Evolutionary conservation across 1,139 yeast species (phyloP).

Genomic region (Hemisphaericaspora lyxosophila): DNA sequence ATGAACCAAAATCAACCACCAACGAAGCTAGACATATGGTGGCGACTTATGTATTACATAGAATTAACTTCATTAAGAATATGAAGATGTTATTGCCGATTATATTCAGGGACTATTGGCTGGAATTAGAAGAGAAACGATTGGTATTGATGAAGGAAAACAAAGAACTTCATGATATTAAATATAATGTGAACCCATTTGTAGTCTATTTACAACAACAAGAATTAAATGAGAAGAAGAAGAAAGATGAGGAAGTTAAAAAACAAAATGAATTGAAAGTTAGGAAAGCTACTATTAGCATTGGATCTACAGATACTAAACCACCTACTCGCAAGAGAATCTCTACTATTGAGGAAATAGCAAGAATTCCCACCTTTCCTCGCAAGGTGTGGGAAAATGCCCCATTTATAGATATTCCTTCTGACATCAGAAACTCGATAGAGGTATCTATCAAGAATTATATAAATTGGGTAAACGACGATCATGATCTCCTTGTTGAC

Average conservation of each 20-base stretch:
- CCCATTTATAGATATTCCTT: slow-evolving; percentile 50
- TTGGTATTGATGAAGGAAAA: slow-evolving; percentile 43
- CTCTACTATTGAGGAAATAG: neutral
- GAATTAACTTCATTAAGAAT: slow-evolving; percentile 78
- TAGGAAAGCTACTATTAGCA: slow-evolving; percentile 43
- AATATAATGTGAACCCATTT: slow-evolving; percentile 75
- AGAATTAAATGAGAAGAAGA: slow-evolving; percentile 39
- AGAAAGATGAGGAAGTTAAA: slow-evolving; percentile 45
- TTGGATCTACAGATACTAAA: slow-evolving; percentile 17
- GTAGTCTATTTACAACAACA: slow-evolving; percentile 54
- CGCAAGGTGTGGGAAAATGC: slow-evolving; percentile 66
- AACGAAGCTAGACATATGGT: slow-evolving; percentile 88
- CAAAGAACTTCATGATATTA: slow-evolving; percentile 45
- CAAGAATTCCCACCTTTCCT: slow-evolving; percentile 38
- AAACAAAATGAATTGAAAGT: slow-evolving; percentile 38
- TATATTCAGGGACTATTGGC: slow-evolving; percentile 79
- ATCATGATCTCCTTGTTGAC: slow-evolving; percentile 8
- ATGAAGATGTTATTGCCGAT: slow-evolving; percentile 85
- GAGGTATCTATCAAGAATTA: slow-evolving; percentile 56
- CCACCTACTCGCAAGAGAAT: neutral
- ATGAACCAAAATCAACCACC: slow-evolving; percentile 71
- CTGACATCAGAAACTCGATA: slow-evolving; percentile 51
- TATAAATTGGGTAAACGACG: slow-evolving; percentile 50
- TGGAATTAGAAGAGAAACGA: slow-evolving; percentile 61
- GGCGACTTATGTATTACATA: slow-evolving; percentile 82